Conservation (phyloP, 768 basidiomycete genomes). For the Megacollybia marginata region DNA sequence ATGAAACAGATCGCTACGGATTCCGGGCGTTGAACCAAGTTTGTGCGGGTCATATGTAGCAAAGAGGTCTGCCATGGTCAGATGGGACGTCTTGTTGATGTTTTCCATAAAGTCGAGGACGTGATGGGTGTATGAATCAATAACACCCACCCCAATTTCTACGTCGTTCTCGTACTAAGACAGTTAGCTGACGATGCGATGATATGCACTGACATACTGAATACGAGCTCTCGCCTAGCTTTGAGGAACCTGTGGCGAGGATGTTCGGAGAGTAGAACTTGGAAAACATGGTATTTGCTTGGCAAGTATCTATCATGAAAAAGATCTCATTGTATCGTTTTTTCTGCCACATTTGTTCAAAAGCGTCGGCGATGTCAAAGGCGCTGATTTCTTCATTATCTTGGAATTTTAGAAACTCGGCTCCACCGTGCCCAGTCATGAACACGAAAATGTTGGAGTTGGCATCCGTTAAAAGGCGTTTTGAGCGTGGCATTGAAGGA, state of each 20-base stretch:
- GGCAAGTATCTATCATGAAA: conserved; percentile 98
- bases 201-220: conserved; percentile 48
- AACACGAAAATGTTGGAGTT: conserved; percentile 93
- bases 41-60: conserved; percentile 63
- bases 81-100: conserved; percentile 83
- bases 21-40: conserved; percentile 84
- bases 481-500: conserved; percentile 80
- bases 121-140: conserved; percentile 92
- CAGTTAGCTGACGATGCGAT: not conserved
- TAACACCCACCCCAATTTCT: conserved; percentile 93
- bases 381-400: conserved; percentile 98
- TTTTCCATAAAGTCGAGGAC: conserved; percentile 87
- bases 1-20: conserved; percentile 75
- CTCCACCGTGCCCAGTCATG: conserved; percentile 97
- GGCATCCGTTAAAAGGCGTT: conserved; percentile 86
- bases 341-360: conserved; percentile 99
- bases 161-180: conserved; percentile 83
- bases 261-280: conserved; percentile 93
- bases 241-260: conserved; percentile 82
- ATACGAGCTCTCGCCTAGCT: conserved; percentile 84
- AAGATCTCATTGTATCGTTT: conserved; percentile 93
- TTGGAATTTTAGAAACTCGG: conserved; percentile 98
- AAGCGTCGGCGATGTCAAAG: conserved; percentile 95
- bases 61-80: conserved; percentile 84
- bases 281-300: conserved; percentile 93